These are phyloP conservation scores for Pichia pseudocactophila DNA, from an alignment of 805 yeast species.

Conservation along the genomic window DNA sequence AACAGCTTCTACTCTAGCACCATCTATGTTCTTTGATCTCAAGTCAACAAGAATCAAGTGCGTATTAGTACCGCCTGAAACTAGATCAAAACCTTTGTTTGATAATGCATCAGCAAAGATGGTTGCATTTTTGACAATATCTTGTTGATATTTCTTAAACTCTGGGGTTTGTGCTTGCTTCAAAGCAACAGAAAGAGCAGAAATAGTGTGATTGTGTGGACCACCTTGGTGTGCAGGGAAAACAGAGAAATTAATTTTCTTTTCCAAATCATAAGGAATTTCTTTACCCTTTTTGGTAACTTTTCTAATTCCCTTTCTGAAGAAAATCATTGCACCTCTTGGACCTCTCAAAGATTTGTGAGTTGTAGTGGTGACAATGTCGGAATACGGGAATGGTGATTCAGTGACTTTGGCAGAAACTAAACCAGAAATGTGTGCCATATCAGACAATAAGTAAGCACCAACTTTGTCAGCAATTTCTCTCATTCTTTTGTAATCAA, in stretches of 20 bases:
- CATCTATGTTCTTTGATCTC: slow-evolving; percentile 75
- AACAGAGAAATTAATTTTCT: slow-evolving; percentile 88
- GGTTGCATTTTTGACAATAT: slow-evolving; percentile 75
- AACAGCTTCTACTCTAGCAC: slow-evolving; percentile 90
- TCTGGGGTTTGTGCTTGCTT: slow-evolving; percentile 88
- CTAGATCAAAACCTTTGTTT: slow-evolving; percentile 63
- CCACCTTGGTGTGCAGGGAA: slow-evolving; percentile 99
- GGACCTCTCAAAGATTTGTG: slow-evolving; percentile 98
- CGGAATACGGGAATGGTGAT: slow-evolving; percentile 89
- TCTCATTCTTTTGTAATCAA: slow-evolving; percentile 86
- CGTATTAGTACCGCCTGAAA: slow-evolving; percentile 90
- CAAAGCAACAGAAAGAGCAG: slow-evolving; percentile 91
- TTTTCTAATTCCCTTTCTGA: slow-evolving; percentile 86
- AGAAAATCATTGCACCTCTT: slow-evolving; percentile 97
- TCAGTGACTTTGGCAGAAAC: slow-evolving; percentile 91
- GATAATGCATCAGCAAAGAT: slow-evolving; percentile 62
- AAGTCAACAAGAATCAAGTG: slow-evolving; percentile 83
- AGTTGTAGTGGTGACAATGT: slow-evolving; percentile 95
- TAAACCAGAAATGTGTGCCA: slow-evolving; percentile 97
- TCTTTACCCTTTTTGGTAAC: slow-evolving; percentile 81
- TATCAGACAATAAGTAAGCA: slow-evolving; percentile 86
- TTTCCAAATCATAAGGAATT: slow-evolving; percentile 77
- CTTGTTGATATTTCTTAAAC: slow-evolving; percentile 75
- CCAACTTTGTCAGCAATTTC: slow-evolving; percentile 88
- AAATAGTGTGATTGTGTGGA: slow-evolving; percentile 96